Evolutionary conservation across 2,329 filamentous ascomycete genomes (phyloP), one percentile per base, ranked within the genome.

Genomic region (Aspergillus aculeatinus): DNA sequence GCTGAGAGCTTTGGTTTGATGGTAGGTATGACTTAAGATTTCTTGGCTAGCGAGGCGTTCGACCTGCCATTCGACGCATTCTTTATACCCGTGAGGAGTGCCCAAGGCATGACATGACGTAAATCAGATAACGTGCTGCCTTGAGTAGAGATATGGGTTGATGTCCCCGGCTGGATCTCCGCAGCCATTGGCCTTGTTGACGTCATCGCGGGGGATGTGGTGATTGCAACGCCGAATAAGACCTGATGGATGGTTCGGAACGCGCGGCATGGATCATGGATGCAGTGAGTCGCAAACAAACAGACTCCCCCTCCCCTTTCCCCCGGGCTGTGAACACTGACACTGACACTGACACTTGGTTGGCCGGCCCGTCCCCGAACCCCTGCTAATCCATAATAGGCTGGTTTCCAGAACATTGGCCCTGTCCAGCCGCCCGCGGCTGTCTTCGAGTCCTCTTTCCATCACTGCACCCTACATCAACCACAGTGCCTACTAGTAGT

Each of bases 241-340:
- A 16, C 10, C 31, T 16, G 16, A 7, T 44, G 33, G 29, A 19
- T n/a, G 50, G 33, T 2, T 39, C 50, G 50, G 50, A 52, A 52
- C 50, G 50, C 50, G 29, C 50, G 50, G 50, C 50, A 39, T 12
- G 19, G 69, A 16, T 7, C 50, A 39, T 12, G 19, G 69, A 16
- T 7, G 27, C 27, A 29, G 7, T 9, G 2, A 9, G 27, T n/a
- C n/a, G n/a, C n/a, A n/a, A n/a, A n/a, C 7, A 27, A 27, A 9
- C 7, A 27, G 27, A 1, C 9, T 27, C 27, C 27, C 25, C 27
- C 27, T 27, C 27, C 23, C 23, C 23, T 1, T 23, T 23, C 23
- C 23, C 23, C 23, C 7, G 9, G 27, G 27, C 27, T 27, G 27
- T 7, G 1, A 27, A 23, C 23, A 23, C 23, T 23, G 23, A 23